These are phyloP conservation scores for Capsicum chinense DNA, from an alignment of 257 asterid species.

Conservation along the genomic window DNA sequence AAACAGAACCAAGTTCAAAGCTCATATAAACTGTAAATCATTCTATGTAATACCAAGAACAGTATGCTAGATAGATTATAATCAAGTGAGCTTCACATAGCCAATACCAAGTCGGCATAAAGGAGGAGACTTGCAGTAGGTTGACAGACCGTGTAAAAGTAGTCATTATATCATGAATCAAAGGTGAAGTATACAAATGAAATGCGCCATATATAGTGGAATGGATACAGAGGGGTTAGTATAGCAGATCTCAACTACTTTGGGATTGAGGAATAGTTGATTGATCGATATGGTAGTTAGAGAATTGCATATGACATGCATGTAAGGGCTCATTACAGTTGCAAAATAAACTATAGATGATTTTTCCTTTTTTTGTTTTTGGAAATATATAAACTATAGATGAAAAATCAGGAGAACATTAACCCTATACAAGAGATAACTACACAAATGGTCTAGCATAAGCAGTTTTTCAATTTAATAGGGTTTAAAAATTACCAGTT, in stretches of 20 bases:
- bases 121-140: not conserved
- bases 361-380: not conserved
- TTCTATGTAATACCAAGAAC: conserved; percentile 16
- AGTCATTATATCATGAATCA: conserved; percentile 13
- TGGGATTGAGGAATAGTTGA: not conserved
- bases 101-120: not conserved
- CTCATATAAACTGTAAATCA: not conserved
- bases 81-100: conserved; percentile 9
- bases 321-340: conserved; percentile 1
- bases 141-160: not conserved
- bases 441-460: not conserved
- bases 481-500: not conserved
- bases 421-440: not conserved
- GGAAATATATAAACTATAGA: not conserved
- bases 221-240: not conserved
- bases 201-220: conserved; percentile 6
- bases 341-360: not conserved
- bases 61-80: not conserved
- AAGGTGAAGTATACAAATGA: not conserved
- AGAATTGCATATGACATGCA: conserved; percentile 9
- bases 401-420: conserved; percentile 3
- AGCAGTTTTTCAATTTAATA: not conserved
- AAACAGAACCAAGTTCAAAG: conserved; percentile 9
- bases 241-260: not conserved
- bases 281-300: conserved; percentile 3